A percentile compares a stretch with the other conserved stretches of the same genome.
phyloP scores from a whole-genome alignment of 1,284 basidiomycete genomes.

The Apiotrichum siamense region DNA sequence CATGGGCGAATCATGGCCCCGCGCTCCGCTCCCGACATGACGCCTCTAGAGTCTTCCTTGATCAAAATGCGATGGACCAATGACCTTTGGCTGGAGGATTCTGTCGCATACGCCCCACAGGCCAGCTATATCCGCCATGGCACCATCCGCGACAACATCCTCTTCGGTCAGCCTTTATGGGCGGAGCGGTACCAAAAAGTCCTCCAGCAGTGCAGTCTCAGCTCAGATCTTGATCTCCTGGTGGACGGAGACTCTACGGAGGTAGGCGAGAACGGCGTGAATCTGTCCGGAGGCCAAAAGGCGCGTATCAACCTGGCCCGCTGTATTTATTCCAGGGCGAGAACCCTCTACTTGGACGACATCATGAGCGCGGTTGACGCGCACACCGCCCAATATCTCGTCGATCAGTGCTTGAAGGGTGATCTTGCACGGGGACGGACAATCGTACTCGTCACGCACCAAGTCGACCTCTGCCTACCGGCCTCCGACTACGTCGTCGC shows the following conservation, averaged over 20 bases:
- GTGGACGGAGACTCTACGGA: slow-evolving; percentile 55
- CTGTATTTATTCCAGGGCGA: slow-evolving; percentile 68
- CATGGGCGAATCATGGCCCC: slow-evolving; percentile 26
- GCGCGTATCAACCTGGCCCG: slow-evolving; percentile 75
- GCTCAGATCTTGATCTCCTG: slow-evolving; percentile 40
- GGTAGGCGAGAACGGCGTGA: slow-evolving; percentile 78
- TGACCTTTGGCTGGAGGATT: slow-evolving; percentile 35
- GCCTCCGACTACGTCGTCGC: slow-evolving; percentile 50
- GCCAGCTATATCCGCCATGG: slow-evolving; percentile 45
- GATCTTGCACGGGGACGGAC: slow-evolving; percentile 60
- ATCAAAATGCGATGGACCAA: slow-evolving; percentile 20
- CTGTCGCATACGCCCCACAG: slow-evolving; percentile 44
- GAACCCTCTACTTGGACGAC: slow-evolving; percentile 55
- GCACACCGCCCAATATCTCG: slow-evolving; percentile 42
- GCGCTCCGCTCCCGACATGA: slow-evolving; percentile 24
- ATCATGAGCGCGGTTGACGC: slow-evolving; percentile 46
- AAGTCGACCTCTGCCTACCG: slow-evolving; percentile 52
- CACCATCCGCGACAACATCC: slow-evolving; percentile 44
- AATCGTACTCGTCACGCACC: slow-evolving; percentile 70
- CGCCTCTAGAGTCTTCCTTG: slow-evolving; percentile 20
- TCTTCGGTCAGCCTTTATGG: slow-evolving; percentile 48
- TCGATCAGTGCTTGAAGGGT: slow-evolving; percentile 39
- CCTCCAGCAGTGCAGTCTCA: slow-evolving; percentile 35
- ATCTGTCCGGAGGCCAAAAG: slow-evolving; percentile 51
- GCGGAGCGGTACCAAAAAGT: slow-evolving; percentile 38